phyloP scores from a whole-genome alignment of 352 stramenopile genomes.

The Chrysophaeum taylorii region DNA sequence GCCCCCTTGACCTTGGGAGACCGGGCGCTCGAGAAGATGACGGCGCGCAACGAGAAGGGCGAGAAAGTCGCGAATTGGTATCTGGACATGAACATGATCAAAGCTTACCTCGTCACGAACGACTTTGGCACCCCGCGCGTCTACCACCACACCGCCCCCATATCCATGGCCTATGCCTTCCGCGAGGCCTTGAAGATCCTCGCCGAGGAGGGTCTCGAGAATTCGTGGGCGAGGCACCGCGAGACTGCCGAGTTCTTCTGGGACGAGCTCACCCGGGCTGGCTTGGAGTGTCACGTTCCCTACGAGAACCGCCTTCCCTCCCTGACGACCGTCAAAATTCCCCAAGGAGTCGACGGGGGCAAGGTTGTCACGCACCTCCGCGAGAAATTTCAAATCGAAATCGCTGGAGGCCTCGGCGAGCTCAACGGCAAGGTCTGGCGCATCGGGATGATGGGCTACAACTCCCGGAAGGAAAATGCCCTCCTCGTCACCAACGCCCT shows the following conservation, averaged over 20 bases:
- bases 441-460: slow-evolving; percentile 15
- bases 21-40: slow-evolving; percentile 6
- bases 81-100: slow-evolving; percentile 16
- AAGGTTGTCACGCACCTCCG: slow-evolving; percentile 3
- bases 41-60: neutral
- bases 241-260: slow-evolving; percentile 5
- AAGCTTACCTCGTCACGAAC: slow-evolving; percentile 3
- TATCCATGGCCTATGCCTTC: slow-evolving; percentile 8
- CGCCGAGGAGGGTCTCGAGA: slow-evolving; percentile 10
- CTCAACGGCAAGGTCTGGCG: slow-evolving; percentile 13
- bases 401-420: neutral
- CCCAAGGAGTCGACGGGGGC: neutral
- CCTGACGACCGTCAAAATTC: slow-evolving; percentile 12
- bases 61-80: slow-evolving; percentile 1
- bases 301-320: neutral
- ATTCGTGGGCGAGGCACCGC: slow-evolving; percentile 1
- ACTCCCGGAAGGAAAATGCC: neutral
- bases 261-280: slow-evolving; percentile 6
- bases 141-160: slow-evolving; percentile 13
- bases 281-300: neutral
- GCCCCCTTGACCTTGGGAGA: slow-evolving; percentile 1
- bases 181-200: slow-evolving; percentile 10
- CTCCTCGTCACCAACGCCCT: neutral
- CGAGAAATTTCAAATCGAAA: slow-evolving; percentile 13
- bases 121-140: slow-evolving; percentile 12